Base-by-base conservation (phyloP, 805 yeast species). In the Priceomyces melissophilus region DNA sequence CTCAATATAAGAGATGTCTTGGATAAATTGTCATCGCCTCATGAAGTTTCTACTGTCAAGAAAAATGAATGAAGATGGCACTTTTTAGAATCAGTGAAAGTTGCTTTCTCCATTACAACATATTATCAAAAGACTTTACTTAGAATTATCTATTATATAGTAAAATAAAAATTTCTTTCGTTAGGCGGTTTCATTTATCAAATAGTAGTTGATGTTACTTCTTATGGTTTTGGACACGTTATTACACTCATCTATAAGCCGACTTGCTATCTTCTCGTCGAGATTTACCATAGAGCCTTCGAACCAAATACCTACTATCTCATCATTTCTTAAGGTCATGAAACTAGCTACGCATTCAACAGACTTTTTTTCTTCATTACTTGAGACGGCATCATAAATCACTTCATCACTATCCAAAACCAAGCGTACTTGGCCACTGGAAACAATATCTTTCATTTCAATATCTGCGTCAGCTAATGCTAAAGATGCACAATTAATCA, bases 401-500 rank as follows among this genome's bases (percentile, higher is more conserved):
- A 52, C 39, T 14, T 41, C 39, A 10, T 46, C 50, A 3, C 45
- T 41, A 20, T 27, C 26, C 14, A 36, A 32, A n/a, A 38, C 35
- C 15, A 54, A 42, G 26, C 45, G 45, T n/a, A 68, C 64, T 46
- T 71, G 73, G 1, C 87, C 85, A 46, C 83, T 73, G 6, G 88
- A 76, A 1, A 89, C 90, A 45, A 89, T 66, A 54, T 90, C 95
- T 41, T 77, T 70, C 23, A 88, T 58, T 52, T 90, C 95, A 20
- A 91, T 80, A 6, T 89, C 89, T 0, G 96, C 83, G 60, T 93
- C 93, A 0, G 86, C 81, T 42, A 93, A 60, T 0, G 96, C 95
- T 38, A 88, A 57, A 3, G 85, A 78, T 0, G 86, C 73, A 30
- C 81, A 74, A 47, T 81, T 82, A n/a, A 78, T 70, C 2, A 82